A percentile compares a stretch with the other conserved stretches of the same genome.
Conservation (phyloP, 1,139 yeast species). For the Scheffersomyces stambukii region DNA sequence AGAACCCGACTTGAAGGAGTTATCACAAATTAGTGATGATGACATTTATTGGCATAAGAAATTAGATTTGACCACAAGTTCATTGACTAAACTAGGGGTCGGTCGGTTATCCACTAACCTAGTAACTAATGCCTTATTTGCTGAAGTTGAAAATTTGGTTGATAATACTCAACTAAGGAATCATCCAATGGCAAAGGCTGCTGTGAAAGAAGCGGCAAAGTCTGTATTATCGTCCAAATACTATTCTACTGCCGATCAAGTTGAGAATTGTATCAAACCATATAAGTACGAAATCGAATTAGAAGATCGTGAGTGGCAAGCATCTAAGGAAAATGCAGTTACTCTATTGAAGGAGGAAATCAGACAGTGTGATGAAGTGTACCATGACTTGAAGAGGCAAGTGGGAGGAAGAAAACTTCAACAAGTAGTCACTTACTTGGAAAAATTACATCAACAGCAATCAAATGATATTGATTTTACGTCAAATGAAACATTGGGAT, state of each 20-base stretch:
- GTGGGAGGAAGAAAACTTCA: constrained; percentile 80
- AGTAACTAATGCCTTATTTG: constrained; percentile 72
- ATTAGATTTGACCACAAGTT: constrained; percentile 76
- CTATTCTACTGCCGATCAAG: constrained; percentile 95
- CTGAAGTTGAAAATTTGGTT: constrained; percentile 72
- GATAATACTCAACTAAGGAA: constrained; percentile 70
- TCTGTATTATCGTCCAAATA: constrained; percentile 73
- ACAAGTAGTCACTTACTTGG: constrained; percentile 77
- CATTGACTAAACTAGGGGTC: constrained; percentile 86
- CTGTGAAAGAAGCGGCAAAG: constrained; percentile 82
- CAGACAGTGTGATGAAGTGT: constrained; percentile 72
- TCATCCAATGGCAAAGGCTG: constrained; percentile 79
- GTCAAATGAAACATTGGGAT: constrained; percentile 68
- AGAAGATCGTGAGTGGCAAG: constrained; percentile 90
- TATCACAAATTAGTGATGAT: constrained; percentile 51
- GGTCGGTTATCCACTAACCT: constrained; percentile 85
- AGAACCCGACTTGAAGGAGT: constrained; percentile 53
- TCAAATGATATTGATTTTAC: constrained; percentile 40
- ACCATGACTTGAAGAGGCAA: constrained; percentile 56
- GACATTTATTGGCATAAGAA: constrained; percentile 87
- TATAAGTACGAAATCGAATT: constrained; percentile 95
- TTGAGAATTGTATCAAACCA: constrained; percentile 96
- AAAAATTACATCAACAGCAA: constrained; percentile 45
- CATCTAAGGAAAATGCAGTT: constrained; percentile 76
- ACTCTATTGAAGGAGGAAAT: constrained; percentile 76